Conservation (phyloP, 805 yeast species). For the Candida pini region DNA sequence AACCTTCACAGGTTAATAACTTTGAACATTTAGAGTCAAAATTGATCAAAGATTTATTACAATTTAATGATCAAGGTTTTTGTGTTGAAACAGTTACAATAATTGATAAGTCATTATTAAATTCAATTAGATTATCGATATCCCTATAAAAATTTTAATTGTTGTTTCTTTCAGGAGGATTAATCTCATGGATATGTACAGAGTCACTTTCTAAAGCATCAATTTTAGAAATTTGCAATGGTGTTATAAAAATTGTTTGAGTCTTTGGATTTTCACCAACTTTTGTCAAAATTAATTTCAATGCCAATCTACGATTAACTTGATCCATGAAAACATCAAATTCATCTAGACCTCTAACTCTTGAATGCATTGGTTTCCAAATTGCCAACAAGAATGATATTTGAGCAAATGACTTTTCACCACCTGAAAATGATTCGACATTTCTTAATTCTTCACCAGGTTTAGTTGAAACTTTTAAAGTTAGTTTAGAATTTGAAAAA, state of each 20-base stretch:
- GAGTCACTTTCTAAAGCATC: constrained; percentile 49
- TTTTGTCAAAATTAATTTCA: constrained; percentile 65
- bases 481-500: constrained; percentile 42
- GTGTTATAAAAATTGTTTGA: constrained; percentile 90
- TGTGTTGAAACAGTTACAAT: no score
- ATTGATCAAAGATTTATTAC: constrained; percentile 8
- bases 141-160: no score
- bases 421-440: constrained; percentile 87
- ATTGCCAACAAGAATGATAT: constrained; percentile 81
- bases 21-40: background rate
- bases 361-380: constrained; percentile 89
- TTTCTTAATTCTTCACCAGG: constrained; percentile 55
- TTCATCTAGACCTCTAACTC: constrained; percentile 88
- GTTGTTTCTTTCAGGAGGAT: constrained; percentile 28
- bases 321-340: constrained; percentile 98
- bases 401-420: constrained; percentile 93
- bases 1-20: constrained; percentile 1
- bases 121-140: no score
- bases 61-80: constrained; percentile 10
- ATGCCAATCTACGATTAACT: constrained; percentile 75
- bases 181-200: constrained; percentile 61
- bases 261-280: constrained; percentile 58
- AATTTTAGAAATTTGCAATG: constrained; percentile 77
- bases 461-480: constrained; percentile 57
- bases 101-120: no score